phyloP scores from a whole-genome alignment of 192 early-diverging fungal genomes.

The Gryganskiella cystojenkinii region DNA sequence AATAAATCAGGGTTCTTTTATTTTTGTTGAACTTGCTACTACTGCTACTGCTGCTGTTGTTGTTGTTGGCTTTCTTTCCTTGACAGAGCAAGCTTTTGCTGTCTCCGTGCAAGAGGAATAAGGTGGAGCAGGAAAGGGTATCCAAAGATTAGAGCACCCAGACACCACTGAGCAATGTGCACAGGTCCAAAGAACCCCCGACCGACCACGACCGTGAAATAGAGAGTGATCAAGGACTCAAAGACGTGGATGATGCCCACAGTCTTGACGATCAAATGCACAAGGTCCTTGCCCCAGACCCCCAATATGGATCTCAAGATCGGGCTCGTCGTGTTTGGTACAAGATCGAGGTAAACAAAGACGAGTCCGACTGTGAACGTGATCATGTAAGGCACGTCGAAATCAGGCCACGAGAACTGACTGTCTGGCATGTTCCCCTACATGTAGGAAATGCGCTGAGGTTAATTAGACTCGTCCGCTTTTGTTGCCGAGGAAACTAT shows the following conservation, averaged over 20 bases:
- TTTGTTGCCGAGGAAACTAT: too few relatives aligned
- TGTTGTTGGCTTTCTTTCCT: background rate
- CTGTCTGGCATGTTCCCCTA: slow-evolving; percentile 42
- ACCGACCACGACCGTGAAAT: slow-evolving; percentile 32
- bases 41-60: too few relatives aligned
- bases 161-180: slow-evolving; percentile 19
- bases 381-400: background rate
- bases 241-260: slow-evolving; percentile 5
- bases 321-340: slow-evolving; percentile 43
- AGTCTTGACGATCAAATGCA: slow-evolving; percentile 11
- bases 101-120: slow-evolving; percentile 17
- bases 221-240: slow-evolving; percentile 26
- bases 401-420: slow-evolving; percentile 11
- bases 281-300: slow-evolving; percentile 2
- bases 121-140: slow-evolving; percentile 13
- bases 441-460: too few relatives aligned
- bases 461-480: too few relatives aligned
- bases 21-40: too few relatives aligned
- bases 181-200: slow-evolving; percentile 10
- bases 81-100: slow-evolving; percentile 7
- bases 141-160: slow-evolving; percentile 20
- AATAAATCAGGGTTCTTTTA: too few relatives aligned
- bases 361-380: background rate
- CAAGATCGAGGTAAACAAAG: slow-evolving; percentile 33
- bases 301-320: slow-evolving; percentile 24